Base-by-base conservation (phyloP, 2,329 filamentous ascomycete species). In the Apiospora sp. region DNA sequence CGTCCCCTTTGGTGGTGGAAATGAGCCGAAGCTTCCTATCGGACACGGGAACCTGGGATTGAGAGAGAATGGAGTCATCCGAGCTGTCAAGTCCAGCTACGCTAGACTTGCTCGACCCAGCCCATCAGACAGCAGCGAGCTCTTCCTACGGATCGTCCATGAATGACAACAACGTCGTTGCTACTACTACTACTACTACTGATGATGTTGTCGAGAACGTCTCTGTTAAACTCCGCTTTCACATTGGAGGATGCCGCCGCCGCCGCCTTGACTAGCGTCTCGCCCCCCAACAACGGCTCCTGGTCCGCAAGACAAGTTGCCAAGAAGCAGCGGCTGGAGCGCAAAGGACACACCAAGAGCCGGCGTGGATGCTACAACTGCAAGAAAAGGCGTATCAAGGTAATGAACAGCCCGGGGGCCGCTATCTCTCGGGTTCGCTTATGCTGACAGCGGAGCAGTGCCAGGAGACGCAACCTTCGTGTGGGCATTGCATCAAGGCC, bases 291-390 rank as follows among this genome's bases (percentile, higher is more conserved):
- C 30, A 70, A 34, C 19, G 19, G 44, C 64, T 22, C 43, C 3
- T 67, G 27, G 41, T 67, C 71, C 37, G 72, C 43, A 49, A 71
- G 71, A 19, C 73, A 71, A 46, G 71, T 71, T 27, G 71, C 64
- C 46, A 79, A 79, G 69, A 84, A 80, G 76, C 83, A 84, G 75
- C 82, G 84, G 64, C 75, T 87, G 37, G 88, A 89, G 78, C 83
- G 91, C 71, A 86, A 89, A 74, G 90, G 91, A 0, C 91, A 92
- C 75, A 92, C 89, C 14, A 93, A 93, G 80, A 91, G 89, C 69
- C 86, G 91, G 34, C 84, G 87, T 22, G 91, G 91, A 12, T 92
- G 91, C 80, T 92, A 87, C 80, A 91, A 91, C 79, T 93, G 91
- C 83, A 92, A 92, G 81, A 85, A 88, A 72, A 83, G 91, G 54